Conservation (phyloP, 108 stramenopile species). For the Craspedostauros australis region DNA sequence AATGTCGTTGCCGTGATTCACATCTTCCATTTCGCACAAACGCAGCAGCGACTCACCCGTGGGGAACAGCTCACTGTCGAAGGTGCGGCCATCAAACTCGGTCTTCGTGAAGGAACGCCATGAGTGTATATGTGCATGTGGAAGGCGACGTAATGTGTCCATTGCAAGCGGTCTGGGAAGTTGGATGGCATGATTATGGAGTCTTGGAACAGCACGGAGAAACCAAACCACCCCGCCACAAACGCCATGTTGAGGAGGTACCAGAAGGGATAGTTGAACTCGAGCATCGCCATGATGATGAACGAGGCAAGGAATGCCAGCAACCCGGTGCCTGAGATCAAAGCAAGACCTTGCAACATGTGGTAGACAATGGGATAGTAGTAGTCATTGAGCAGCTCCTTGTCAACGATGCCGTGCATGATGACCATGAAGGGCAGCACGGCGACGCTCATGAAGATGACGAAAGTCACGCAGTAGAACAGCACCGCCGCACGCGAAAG, state of each 20-base stretch:
- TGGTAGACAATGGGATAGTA: conserved; percentile 32
- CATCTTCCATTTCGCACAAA: no score
- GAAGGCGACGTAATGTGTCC: no score
- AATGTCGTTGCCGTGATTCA: no score
- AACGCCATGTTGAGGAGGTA: conserved; percentile 33
- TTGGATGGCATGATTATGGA: conserved; percentile 46
- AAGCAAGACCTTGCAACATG: conserved; percentile 14
- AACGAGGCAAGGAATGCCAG: conserved; percentile 26
- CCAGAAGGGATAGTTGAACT: conserved; percentile 20
- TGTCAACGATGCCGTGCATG: conserved; percentile 33
- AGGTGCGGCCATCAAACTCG: not conserved
- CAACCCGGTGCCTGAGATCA: conserved; percentile 23
- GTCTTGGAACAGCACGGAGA: conserved; percentile 37
- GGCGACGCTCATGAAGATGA: conserved; percentile 48
- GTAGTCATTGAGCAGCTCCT: conserved; percentile 39
- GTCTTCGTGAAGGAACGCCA: no score
- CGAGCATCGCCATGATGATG: no score
- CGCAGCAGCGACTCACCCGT: conserved; percentile 21
- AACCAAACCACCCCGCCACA: conserved; percentile 34
- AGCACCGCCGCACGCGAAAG: conserved; percentile 25
- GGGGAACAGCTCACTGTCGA: not conserved
- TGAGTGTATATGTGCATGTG: no score
- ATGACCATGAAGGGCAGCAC: no score
- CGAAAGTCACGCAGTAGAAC: conserved; percentile 45
- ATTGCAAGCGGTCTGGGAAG: no score